Conservation (phyloP, 495 filamentous ascomycete species). For the Xylaria curta region DNA sequence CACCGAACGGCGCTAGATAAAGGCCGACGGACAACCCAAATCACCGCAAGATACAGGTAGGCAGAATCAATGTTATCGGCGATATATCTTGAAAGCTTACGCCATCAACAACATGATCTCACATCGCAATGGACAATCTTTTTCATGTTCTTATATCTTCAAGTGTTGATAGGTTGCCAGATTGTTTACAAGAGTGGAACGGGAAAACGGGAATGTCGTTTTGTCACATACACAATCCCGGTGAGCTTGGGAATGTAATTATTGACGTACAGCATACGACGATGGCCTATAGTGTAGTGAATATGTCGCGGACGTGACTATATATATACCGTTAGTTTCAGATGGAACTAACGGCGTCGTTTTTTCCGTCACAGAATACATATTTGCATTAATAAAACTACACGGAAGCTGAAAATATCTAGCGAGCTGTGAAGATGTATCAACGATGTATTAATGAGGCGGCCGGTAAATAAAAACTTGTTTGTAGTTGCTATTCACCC, state of each 20-base stretch:
- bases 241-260: background rate
- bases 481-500: background rate
- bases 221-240: background rate
- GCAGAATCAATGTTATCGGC: background rate
- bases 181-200: no score
- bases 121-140: background rate
- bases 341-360: no score
- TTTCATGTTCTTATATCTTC: no score
- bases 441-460: background rate
- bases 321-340: no score
- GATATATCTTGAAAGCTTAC: background rate
- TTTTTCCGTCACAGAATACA: no score
- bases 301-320: no score
- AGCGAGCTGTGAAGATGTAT: background rate
- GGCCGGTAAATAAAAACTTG: background rate
- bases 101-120: background rate
- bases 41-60: background rate
- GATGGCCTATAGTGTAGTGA: background rate
- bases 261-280: background rate
- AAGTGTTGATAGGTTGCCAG: no score
- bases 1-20: constrained; percentile 13
- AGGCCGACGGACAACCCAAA: background rate
- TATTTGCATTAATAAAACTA: background rate
- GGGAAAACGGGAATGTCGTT: background rate
- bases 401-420: background rate